Evolutionary conservation across 441 rosid genomes (phyloP).

Genomic region (Pelargonium myrrhifolium): DNA sequence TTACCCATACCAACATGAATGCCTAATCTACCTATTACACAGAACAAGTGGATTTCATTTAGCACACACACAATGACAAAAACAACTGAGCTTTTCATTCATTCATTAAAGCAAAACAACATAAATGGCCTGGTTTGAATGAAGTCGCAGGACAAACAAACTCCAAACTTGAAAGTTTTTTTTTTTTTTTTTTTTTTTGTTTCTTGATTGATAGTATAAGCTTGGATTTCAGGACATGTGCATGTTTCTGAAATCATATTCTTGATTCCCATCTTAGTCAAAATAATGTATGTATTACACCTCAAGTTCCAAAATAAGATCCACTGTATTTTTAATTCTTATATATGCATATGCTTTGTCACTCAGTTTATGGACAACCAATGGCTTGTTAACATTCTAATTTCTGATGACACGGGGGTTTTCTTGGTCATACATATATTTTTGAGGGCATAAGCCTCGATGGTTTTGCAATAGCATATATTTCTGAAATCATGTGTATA

Average conservation of each 20-base stretch:
- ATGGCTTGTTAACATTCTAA: neutral
- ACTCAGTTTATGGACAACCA: neutral
- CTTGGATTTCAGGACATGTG: neutral
- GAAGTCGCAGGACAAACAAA: too few relatives aligned
- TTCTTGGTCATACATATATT: neutral
- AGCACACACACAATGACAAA: too few relatives aligned
- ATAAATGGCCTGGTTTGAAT: too few relatives aligned
- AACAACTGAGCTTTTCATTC: too few relatives aligned
- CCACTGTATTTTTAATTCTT: constrained; percentile 3
- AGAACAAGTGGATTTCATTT: too few relatives aligned
- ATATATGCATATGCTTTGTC: neutral
- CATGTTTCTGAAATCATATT: neutral
- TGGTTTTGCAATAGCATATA: neutral
- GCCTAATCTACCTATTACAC: too few relatives aligned
- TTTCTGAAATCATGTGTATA: neutral
- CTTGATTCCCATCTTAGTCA: neutral
- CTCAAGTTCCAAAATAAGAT: constrained; percentile 6
- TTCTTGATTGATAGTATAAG: neutral
- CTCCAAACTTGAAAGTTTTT: too few relatives aligned
- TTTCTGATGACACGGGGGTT: neutral
- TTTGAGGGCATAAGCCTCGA: neutral
- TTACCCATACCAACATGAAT: too few relatives aligned
- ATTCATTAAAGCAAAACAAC: too few relatives aligned
- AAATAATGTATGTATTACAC: constrained; percentile 5
- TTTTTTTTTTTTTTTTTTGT: neutral